Base-by-base conservation (phyloP, 768 basidiomycete species). In the Boletus reticulatus region DNA sequence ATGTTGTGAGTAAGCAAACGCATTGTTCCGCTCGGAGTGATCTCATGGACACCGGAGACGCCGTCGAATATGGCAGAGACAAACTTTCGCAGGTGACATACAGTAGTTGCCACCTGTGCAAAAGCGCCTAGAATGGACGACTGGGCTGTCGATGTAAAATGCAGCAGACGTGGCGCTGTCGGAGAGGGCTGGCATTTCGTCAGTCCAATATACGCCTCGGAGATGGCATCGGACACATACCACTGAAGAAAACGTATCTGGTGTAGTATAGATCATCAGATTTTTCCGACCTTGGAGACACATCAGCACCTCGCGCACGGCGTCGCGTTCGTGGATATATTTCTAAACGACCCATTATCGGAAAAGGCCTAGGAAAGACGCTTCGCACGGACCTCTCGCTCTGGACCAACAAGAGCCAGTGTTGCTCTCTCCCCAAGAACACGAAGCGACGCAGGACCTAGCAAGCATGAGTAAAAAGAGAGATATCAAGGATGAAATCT, bases 291-390 rank as follows among this genome's bases (percentile, higher is more conserved):
- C 91, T 76, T 92, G 89, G 6, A 92, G 72, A 31, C 81, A 82
- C 68, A 90, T 87, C 13, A 92, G 74, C 4, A 91, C 75, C 62
- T 94, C 92, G 4, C 91, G 80, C 6, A 91, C 85, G 38, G 86
- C 84, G 59, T 92, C 85, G 48, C 84, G 79, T 70, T 93, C 92
- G 49, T 83, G 69, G 24, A 92, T 88, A 57, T 87, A 87, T 68
- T 68, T 81, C 88, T 91, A 62, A 5, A 56, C 39, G 29, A 17
- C 16, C 4, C 3, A 38, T 31, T 9, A 1, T 53, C 17, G 20
- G 27, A 1, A 29, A 50, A 41, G 22, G 31, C 51, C 29, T 20
- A 19, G 27, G n/a, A 22, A 52, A 29, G 10, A 22, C 31, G 9
- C 19, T 20, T 22, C 4, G 24, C 1, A 19, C 60, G 29, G 20